These are phyloP conservation scores for Alliaria petiolata DNA, from an alignment of 345 rosid species.

Conservation along the genomic window DNA sequence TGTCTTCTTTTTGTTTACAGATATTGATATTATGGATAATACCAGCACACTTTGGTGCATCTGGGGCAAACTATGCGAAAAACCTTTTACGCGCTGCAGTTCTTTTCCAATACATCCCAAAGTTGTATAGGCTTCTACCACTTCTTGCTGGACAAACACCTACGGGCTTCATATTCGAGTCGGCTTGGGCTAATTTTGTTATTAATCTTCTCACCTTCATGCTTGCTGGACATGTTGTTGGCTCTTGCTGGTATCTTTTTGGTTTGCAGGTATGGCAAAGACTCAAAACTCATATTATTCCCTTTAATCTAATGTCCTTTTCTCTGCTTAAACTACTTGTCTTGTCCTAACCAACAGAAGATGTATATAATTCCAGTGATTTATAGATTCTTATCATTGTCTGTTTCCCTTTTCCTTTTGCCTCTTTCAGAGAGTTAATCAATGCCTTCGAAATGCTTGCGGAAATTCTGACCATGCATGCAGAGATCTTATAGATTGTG, in stretches of 20 bases:
- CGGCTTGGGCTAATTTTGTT: constrained; percentile 81
- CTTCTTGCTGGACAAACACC: constrained; percentile 75
- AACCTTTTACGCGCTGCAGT: constrained; percentile 58
- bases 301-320: neutral
- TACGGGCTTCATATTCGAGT: constrained; percentile 71
- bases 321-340: neutral
- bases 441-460: constrained; percentile 77
- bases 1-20: constrained; percentile 34
- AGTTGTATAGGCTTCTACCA: constrained; percentile 64
- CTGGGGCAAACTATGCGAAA: constrained; percentile 72
- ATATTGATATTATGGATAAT: constrained; percentile 48
- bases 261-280: constrained; percentile 63
- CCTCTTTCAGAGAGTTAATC: constrained; percentile 72
- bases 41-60: constrained; percentile 36
- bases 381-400: neutral
- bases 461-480: constrained; percentile 20
- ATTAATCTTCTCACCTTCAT: constrained; percentile 75
- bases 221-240: constrained; percentile 73
- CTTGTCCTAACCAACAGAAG: neutral
- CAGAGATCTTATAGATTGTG: constrained; percentile 56
- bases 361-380: neutral
- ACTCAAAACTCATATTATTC: neutral
- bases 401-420: neutral
- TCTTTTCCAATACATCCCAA: constrained; percentile 73
- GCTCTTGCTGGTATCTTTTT: constrained; percentile 85